Base-by-base conservation (phyloP, 495 filamentous ascomycete genomes). In the Aspergillus funiculosus region DNA sequence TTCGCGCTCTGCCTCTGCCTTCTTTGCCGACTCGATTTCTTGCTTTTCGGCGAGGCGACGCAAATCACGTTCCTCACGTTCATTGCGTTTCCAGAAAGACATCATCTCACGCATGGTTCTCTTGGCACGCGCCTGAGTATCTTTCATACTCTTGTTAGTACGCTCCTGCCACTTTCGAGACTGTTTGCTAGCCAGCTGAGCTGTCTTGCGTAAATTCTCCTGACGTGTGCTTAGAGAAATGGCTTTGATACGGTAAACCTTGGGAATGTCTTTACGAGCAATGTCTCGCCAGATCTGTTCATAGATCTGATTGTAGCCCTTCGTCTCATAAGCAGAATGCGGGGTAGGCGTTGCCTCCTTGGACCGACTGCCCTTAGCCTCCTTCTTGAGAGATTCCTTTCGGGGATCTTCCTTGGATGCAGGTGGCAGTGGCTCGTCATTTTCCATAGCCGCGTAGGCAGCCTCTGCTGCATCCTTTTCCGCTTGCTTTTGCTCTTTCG, bases 31-130 rank as follows among this genome's bases (percentile, higher is more conserved):
- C 60, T 99, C 92, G 14, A 97, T 79, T 67, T 97, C 94, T 64
- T 96, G 90, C 60, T 84, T 87, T 72, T 99, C 92, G 10, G 92
- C 94, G 35, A 87, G 79, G 61, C 94, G 94, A 39, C 92, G 83
- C 46, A 94, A 71, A 57, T 97, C 92, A 49, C 94, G 85, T 66
- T 99, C 92, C 58, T 97, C 94, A 28, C 89, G 81, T 67, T 99
- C 92, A 64, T 99, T 99, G 37, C 90, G 85, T 63, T 97, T 97
- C 92, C 92, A 99, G 80, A 97, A 99, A 21, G 85, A 79, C 82
- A 96, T 92, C 92, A 99, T 99, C 68, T 99, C 92, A 53, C 92
- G 81, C 92, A 99, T 99, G 41, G 87, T 89, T 36, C 92, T 81
- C 73, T 99, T 99, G 14, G 92, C 94, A 15, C 94, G 81, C 28